Conservation (phyloP, 108 stramenopile species). For the Conticribra guillardii region DNA sequence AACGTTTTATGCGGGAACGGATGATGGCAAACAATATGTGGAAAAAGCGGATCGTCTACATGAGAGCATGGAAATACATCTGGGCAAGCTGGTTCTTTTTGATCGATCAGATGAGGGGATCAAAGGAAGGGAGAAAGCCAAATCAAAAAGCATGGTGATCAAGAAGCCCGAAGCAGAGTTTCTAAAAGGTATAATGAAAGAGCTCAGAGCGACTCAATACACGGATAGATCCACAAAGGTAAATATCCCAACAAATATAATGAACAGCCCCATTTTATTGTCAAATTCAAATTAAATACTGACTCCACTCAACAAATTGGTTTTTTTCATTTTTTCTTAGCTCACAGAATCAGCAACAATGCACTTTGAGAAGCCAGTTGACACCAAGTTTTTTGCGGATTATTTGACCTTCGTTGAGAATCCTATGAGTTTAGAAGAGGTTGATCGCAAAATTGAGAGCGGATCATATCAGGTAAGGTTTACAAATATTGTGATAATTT, state of each 20-base stretch:
- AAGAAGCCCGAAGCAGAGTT: constrained; percentile 66
- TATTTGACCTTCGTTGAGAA: constrained; percentile 63
- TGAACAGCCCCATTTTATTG: background rate
- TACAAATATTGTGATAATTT: background rate
- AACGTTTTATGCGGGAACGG: constrained; percentile 60
- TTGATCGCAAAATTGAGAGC: constrained; percentile 72
- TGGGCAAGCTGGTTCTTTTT: constrained; percentile 59
- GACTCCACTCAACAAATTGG: background rate
- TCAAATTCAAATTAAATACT: background rate
- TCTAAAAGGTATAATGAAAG: constrained; percentile 60
- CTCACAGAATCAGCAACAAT: constrained; percentile 73
- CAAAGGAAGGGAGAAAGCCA: constrained; percentile 41
- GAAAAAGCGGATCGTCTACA: constrained; percentile 73
- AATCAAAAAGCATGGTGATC: constrained; percentile 32
- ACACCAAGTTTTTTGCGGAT: constrained; percentile 65
- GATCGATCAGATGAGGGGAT: constrained; percentile 57
- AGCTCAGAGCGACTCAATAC: constrained; percentile 67
- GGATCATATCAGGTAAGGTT: constrained; percentile 10
- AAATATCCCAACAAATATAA: too few species aligned
- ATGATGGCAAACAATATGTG: constrained; percentile 61
- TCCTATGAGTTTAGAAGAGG: constrained; percentile 80
- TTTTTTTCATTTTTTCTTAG: constrained; percentile 11
- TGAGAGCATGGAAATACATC: constrained; percentile 53
- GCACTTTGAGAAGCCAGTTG: constrained; percentile 81
- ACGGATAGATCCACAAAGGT: constrained; percentile 78